Conservation (phyloP, 2,329 filamentous ascomycete genomes). For the Colletotrichum incanum region DNA sequence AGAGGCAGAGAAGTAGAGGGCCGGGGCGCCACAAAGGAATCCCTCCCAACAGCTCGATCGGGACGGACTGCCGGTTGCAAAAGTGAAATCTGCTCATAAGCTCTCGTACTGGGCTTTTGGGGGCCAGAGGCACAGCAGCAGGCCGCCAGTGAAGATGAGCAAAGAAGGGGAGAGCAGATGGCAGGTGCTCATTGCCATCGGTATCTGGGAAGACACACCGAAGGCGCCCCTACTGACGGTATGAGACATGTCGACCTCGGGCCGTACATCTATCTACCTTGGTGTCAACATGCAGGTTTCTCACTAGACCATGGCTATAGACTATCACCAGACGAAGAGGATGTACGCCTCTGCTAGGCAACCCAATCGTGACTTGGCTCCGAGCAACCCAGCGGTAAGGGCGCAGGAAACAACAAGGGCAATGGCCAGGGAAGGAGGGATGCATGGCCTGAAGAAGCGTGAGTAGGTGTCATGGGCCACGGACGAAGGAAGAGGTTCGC, state of each 20-base stretch:
- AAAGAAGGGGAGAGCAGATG: neutral
- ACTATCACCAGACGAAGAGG: neutral
- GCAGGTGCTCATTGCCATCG: neutral
- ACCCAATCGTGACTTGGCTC: neutral
- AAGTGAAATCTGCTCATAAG: slow-evolving; percentile 13
- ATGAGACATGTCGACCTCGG: neutral
- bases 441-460: neutral
- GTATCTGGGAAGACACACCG: neutral
- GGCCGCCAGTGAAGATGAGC: neutral
- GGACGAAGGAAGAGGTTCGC: slow-evolving; percentile 8
- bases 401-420: neutral
- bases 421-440: neutral
- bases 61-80: slow-evolving; percentile 27
- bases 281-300: neutral
- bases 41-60: slow-evolving; percentile 28
- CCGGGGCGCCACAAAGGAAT: neutral
- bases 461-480: neutral
- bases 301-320: neutral
- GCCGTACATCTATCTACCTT: neutral
- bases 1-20: neutral
- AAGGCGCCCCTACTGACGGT: neutral
- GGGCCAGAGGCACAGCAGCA: slow-evolving; percentile 10
- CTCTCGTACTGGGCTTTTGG: slow-evolving; percentile 25
- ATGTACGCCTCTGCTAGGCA: neutral
- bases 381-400: neutral